phyloP scores from a whole-genome alignment of 78 protist genomes.

The Dictyostelium purpureum region DNA sequence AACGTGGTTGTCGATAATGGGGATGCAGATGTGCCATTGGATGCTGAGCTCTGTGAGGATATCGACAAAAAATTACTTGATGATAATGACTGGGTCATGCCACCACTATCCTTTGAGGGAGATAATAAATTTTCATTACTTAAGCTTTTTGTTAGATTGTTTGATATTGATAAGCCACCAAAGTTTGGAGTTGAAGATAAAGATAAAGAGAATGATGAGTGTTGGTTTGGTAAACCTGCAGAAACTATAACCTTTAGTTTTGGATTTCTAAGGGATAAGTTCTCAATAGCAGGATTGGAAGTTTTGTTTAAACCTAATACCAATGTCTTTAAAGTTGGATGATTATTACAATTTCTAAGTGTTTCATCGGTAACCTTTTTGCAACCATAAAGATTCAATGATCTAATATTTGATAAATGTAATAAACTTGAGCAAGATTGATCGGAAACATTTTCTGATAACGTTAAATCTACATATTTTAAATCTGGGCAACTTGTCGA shows the following conservation, averaged over 20 bases:
- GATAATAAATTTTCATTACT: neutral
- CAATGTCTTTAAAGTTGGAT: neutral
- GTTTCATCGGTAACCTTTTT: slow-evolving; percentile 72
- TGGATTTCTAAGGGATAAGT: neutral
- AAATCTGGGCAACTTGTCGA: neutral
- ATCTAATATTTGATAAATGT: neutral
- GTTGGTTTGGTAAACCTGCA: neutral
- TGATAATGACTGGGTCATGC: no score
- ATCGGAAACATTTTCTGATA: slow-evolving; percentile 51
- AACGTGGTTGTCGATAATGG: neutral
- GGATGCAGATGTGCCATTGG: neutral
- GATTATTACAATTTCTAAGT: neutral
- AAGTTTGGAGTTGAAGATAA: neutral
- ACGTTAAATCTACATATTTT: slow-evolving; percentile 11
- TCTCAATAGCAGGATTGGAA: slow-evolving; percentile 23
- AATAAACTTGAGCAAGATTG: neutral
- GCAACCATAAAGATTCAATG: slow-evolving; percentile 40
- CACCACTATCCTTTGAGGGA: no score
- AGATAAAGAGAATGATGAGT: neutral
- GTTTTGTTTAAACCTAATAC: slow-evolving; percentile 48
- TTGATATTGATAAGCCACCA: neutral
- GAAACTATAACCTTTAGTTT: neutral
- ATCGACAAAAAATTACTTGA: neutral
- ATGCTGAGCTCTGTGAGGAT: no score
- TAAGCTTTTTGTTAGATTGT: neutral